These are phyloP conservation scores for apple (Malus domestica) DNA, from an alignment of 306 rosid species.

Conservation along the genomic window DNA sequence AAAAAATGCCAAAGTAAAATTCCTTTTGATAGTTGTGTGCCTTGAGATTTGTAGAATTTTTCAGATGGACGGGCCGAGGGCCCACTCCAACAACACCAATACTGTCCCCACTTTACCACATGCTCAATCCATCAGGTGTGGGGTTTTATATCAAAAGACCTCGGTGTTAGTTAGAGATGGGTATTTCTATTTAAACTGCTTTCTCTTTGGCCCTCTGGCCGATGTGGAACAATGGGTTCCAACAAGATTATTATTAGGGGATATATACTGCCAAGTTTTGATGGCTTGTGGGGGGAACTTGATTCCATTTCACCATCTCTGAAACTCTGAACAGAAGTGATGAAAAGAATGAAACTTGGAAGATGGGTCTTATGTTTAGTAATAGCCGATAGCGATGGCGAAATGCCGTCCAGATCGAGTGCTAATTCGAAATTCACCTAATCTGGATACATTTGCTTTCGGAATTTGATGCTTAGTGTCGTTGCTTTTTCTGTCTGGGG, in stretches of 20 bases:
- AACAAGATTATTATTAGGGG: not conserved
- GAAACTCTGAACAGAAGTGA: not conserved
- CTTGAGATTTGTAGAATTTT: not conserved
- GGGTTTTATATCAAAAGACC: too few species aligned
- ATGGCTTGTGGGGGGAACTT: conserved; percentile 27
- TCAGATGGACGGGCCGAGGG: too few species aligned
- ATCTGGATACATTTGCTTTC: not conserved
- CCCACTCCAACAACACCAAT: too few species aligned
- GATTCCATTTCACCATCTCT: conserved; percentile 27
- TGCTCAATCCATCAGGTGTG: too few species aligned
- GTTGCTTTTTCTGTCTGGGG: conserved; percentile 10
- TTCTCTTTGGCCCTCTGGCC: too few species aligned
- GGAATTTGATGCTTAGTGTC: conserved; percentile 27
- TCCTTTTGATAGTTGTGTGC: not conserved
- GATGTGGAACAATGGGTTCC: too few species aligned
- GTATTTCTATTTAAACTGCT: too few species aligned
- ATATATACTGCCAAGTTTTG: conserved; percentile 16
- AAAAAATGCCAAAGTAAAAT: not conserved
- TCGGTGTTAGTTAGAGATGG: too few species aligned
- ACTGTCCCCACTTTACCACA: too few species aligned
- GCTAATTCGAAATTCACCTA: conserved; percentile 11
- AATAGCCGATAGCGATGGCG: not conserved
- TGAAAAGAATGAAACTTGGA: not conserved
- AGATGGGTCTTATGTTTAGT: conserved; percentile 7
- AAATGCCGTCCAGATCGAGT: conserved; percentile 4